Evolutionary conservation across 371 early-diverging fungal genomes (phyloP).

Genomic region (Lichtheimia ornata): DNA sequence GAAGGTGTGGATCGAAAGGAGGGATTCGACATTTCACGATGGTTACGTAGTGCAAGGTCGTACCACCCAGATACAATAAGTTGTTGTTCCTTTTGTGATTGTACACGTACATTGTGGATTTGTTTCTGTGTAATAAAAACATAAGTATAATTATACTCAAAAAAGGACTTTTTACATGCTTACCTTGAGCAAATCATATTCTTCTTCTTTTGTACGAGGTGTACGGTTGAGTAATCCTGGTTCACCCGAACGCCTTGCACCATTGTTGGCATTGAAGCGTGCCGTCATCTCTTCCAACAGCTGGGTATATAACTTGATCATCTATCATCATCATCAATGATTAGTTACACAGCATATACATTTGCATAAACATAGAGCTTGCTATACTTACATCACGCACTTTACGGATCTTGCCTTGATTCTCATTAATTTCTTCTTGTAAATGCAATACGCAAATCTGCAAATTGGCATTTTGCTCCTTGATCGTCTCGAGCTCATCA

Average conservation of each 20-base stretch:
- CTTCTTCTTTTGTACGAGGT: constrained; percentile 63
- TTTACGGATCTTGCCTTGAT: constrained; percentile 68
- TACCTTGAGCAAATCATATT: constrained; percentile 70
- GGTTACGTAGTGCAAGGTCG: constrained; percentile 56
- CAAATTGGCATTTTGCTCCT: constrained; percentile 61
- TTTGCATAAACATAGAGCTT: too few species aligned
- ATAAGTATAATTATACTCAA: not conserved
- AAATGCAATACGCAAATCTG: constrained; percentile 60
- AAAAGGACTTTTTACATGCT: not conserved
- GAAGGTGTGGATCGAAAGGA: constrained; percentile 58
- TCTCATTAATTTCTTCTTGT: constrained; percentile 73
- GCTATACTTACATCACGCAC: constrained; percentile 71
- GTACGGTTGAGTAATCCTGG: constrained; percentile 21
- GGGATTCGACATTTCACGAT: constrained; percentile 54
- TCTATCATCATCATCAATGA: constrained; percentile 7
- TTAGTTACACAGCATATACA: too few species aligned
- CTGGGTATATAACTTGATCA: constrained; percentile 62
- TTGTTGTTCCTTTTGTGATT: constrained; percentile 68
- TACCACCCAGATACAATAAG: constrained; percentile 80
- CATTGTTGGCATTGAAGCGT: constrained; percentile 24
- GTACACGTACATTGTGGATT: constrained; percentile 61
- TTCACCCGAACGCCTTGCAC: constrained; percentile 26
- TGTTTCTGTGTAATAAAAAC: constrained; percentile 50
- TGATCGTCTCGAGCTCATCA: constrained; percentile 52
- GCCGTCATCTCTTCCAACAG: constrained; percentile 48